phyloP scores from a whole-genome alignment of 352 stramenopile genomes.

The Globisporangium iwayamae region DNA sequence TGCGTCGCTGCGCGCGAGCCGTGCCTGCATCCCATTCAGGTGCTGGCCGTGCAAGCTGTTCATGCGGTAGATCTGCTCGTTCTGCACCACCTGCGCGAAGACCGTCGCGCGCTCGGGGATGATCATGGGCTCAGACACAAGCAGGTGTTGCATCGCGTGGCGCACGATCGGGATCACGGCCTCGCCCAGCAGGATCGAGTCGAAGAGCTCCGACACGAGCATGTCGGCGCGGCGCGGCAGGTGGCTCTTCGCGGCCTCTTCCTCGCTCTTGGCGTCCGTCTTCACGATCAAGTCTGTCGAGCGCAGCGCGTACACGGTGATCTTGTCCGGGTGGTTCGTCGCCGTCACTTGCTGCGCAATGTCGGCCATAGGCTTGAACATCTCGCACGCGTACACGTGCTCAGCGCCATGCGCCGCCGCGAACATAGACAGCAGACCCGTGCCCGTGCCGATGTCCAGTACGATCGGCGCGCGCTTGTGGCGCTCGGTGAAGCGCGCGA shows the following conservation, averaged over 20 bases:
- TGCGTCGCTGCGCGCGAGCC: constrained; percentile 47
- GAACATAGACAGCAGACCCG: constrained; percentile 85
- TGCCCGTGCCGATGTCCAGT: constrained; percentile 82
- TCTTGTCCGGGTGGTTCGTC: constrained; percentile 64
- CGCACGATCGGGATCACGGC: constrained; percentile 81
- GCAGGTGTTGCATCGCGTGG: constrained; percentile 68
- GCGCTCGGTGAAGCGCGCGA: constrained; percentile 43
- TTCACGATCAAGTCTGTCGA: constrained; percentile 70
- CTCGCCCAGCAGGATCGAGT: constrained; percentile 89
- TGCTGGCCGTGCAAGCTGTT: constrained; percentile 46
- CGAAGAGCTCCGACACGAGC: constrained; percentile 92
- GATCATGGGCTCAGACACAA: constrained; percentile 52
- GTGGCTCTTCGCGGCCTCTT: constrained; percentile 20
- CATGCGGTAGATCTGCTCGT: constrained; percentile 60
- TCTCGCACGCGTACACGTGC: constrained; percentile 92
- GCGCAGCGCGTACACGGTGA: constrained; percentile 72
- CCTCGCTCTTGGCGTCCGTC: neutral
- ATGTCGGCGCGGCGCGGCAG: constrained; percentile 78
- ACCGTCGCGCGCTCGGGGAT: constrained; percentile 66
- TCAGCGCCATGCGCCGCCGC: constrained; percentile 78
- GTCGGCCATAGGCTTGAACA: constrained; percentile 83
- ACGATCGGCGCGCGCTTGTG: constrained; percentile 52
- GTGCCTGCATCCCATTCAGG: constrained; percentile 28
- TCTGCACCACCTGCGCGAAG: constrained; percentile 69
- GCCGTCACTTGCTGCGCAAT: constrained; percentile 71